Evolutionary conservation across 23 red algal species (phyloP), one percentile per base, ranked within the genome.

Genomic region (Gracilaria domingensis): DNA sequence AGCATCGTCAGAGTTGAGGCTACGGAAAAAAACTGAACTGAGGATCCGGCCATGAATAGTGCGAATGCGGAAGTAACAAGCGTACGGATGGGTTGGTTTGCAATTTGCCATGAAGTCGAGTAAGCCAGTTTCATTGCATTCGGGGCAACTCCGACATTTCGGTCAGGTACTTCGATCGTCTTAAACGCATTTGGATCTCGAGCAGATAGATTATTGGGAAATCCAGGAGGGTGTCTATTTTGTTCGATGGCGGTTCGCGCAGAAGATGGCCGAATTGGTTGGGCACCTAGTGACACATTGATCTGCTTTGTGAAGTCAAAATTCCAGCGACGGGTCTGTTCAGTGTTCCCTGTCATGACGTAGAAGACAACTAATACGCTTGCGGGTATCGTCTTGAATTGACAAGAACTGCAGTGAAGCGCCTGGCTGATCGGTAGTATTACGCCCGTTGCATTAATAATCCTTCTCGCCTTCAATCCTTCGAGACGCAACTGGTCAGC

Each of bases 21-120:
- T 9, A 92, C 45, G 30, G 79, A 84, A 23, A 92, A 92, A 39
- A 92, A 42, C 28, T 92, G 89, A 5, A 92, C 89, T 48, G 78
- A 56, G 4, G 60, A 66, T 37, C 66, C 65, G 17, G 66, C 73
- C 80, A 92, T 84, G 80, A 74, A 92, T 2, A 92, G 79, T 1
- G 71, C 71, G 57, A 92, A 92, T 8, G 67, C 79, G 20, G 79
- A 83, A 8, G 89, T 92, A 21, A 92, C 34, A 44, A 92, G 62
- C 5, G 79, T 53, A n/a, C 89, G 78, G 25, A 84, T 32, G 3
- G 89, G 89, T 35, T 77, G 80, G 57, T 82, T 82, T 36, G 89
- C 89, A 11, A 75, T 84, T 28, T 62, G 48, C 89, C 89, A 92
- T 20, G 89, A 83, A 29, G 67, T 45, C n/a, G 47, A 25, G 51